Conservation (phyloP, 257 asterid genomes). For the Handroanthus guayacan region DNA sequence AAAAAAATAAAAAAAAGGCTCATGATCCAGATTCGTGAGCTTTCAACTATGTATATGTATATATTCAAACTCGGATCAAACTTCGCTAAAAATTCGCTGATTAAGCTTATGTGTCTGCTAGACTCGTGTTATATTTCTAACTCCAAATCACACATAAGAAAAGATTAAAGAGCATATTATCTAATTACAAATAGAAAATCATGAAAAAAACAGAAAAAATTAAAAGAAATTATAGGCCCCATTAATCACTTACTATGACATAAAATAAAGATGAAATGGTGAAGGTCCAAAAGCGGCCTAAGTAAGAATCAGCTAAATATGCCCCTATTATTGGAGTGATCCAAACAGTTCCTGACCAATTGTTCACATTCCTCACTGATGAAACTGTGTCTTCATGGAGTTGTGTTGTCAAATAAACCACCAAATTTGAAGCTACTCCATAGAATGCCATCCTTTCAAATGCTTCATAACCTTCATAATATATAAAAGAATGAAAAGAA, state of each 20-base stretch:
- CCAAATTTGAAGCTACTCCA: conserved; percentile 88
- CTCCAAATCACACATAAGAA: no score
- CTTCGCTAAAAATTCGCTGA: no score
- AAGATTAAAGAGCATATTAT: no score
- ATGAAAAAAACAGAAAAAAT: background rate
- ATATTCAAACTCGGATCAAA: no score
- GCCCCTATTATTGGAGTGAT: conserved; percentile 93
- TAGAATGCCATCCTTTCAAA: conserved; percentile 94
- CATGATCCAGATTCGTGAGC: no score
- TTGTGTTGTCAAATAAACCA: conserved; percentile 82
- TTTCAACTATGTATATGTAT: no score
- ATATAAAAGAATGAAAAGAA: background rate
- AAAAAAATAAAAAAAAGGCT: no score
- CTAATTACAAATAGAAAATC: no score
- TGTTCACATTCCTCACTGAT: conserved; percentile 81
- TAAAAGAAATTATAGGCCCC: background rate
- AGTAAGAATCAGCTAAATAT: conserved; percentile 78
- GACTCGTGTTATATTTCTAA: no score
- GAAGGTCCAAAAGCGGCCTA: conserved; percentile 95
- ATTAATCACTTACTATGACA: conserved; percentile 61
- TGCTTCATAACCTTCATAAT: conserved; percentile 70
- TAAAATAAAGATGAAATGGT: conserved; percentile 78
- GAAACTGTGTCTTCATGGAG: conserved; percentile 87
- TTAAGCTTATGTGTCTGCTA: no score
- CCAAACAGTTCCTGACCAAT: conserved; percentile 94